Evolutionary conservation across 2,329 filamentous ascomycete genomes (phyloP).

Genomic region (Coniella lustricola): DNA sequence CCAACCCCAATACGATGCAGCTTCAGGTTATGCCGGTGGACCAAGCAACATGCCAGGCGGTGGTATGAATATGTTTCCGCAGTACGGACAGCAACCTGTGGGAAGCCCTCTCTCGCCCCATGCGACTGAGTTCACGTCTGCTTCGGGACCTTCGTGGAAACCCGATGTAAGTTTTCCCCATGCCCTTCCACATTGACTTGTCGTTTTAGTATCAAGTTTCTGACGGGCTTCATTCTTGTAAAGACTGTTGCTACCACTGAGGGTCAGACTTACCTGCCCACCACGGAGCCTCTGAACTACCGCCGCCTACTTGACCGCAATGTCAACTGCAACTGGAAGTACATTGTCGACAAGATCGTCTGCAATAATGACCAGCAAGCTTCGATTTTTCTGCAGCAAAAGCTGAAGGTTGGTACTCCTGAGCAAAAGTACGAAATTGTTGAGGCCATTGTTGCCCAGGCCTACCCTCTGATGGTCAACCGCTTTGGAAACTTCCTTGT

Average conservation of each 20-base stretch:
- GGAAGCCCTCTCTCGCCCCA: constrained; percentile 65
- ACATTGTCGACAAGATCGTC: constrained; percentile 98
- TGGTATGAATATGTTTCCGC: constrained; percentile 36
- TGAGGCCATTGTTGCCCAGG: constrained; percentile 89
- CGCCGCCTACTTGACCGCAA: constrained; percentile 90
- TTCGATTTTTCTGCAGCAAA: constrained; percentile 97
- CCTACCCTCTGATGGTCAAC: constrained; percentile 95
- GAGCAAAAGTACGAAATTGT: constrained; percentile 98
- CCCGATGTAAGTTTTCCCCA: constrained; percentile 40
- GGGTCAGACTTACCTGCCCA: constrained; percentile 71
- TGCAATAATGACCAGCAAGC: constrained; percentile 99
- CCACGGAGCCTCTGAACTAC: constrained; percentile 91
- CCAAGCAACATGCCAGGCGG: constrained; percentile 27
- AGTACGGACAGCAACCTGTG: constrained; percentile 49
- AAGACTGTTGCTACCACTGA: constrained; percentile 46
- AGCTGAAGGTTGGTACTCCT: constrained; percentile 89
- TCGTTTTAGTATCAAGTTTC: too few relatives aligned
- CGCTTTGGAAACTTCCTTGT: constrained; percentile 98
- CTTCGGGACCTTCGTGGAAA: constrained; percentile 43
- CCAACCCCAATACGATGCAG: constrained; percentile 22
- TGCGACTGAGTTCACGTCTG: constrained; percentile 65
- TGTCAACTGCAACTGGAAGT: constrained; percentile 98
- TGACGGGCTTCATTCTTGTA: constrained; percentile 20
- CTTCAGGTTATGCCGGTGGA: constrained; percentile 19
- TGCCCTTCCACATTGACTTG: too few relatives aligned